Conservation (phyloP, 495 filamentous ascomycete species). For the Oleoguttula mirabilis region DNA sequence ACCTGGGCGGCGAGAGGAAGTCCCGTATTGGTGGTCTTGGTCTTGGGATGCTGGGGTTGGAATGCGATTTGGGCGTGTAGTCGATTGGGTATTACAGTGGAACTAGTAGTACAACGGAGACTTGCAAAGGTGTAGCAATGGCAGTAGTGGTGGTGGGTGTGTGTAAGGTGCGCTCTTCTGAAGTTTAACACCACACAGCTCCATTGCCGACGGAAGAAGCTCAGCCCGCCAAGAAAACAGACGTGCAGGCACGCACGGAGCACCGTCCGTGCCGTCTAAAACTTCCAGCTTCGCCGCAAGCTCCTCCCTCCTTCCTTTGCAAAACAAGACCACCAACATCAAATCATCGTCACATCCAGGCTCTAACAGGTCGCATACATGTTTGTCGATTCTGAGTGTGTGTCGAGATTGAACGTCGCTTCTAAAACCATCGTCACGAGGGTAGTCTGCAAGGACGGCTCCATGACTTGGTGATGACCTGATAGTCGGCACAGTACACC, state of each 20-base stretch:
- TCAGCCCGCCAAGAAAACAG: background rate
- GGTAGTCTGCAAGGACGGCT: conserved; percentile 49
- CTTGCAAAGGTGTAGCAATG: background rate
- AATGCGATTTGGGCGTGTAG: background rate
- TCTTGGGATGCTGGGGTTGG: background rate
- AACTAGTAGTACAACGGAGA: conserved; percentile 1
- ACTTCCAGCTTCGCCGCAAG: background rate
- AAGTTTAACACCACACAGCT: no score
- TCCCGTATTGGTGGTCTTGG: background rate
- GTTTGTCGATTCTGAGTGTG: conserved; percentile 74
- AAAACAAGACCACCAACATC: conserved; percentile 77
- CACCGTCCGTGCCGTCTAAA: background rate
- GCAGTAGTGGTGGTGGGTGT: no score
- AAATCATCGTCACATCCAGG: conserved; percentile 92
- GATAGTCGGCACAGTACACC: conserved; percentile 57
- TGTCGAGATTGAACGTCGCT: conserved; percentile 68
- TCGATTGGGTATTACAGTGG: background rate
- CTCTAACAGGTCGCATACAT: no score
- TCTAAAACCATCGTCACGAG: conserved; percentile 99
- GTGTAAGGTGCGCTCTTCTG: no score
- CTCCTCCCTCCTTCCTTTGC: conserved; percentile 1
- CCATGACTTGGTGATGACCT: conserved; percentile 99
- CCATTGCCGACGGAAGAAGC: no score
- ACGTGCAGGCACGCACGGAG: conserved; percentile 7
- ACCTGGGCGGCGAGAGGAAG: background rate